Conservation (phyloP, 495 filamentous ascomycete genomes). For the Clavariopsis aquatica region DNA sequence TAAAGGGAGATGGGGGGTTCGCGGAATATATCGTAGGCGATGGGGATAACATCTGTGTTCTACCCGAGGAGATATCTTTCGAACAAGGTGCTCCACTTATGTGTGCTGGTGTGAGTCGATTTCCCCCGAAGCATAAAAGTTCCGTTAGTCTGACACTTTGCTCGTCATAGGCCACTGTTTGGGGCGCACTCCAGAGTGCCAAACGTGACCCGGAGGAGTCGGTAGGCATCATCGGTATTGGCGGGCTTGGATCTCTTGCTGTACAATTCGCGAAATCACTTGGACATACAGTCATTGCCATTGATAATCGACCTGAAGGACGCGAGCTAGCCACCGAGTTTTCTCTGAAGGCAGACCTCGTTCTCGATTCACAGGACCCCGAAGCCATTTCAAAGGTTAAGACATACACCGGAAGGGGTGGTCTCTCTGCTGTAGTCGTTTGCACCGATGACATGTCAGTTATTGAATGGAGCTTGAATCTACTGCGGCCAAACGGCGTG, state of each 20-base stretch:
- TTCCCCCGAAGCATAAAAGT: not conserved
- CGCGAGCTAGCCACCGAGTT: constrained; percentile 12
- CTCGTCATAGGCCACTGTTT: constrained; percentile 13
- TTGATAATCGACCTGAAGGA: constrained; percentile 55
- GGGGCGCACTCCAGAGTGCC: not conserved
- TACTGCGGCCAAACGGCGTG: constrained; percentile 6
- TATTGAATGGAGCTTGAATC: constrained; percentile 12
- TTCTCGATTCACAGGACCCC: constrained; percentile 9
- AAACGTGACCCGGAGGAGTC: not conserved
- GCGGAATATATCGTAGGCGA: constrained; percentile 45
- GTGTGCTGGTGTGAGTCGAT: constrained; percentile 43
- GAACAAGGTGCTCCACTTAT: constrained; percentile 21
- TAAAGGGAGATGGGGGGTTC: constrained; percentile 43
- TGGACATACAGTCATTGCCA: constrained; percentile 74
- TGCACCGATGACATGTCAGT: constrained; percentile 16
- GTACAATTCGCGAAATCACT: constrained; percentile 85
- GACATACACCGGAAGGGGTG: constrained; percentile 12
- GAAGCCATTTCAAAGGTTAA: constrained; percentile 16
- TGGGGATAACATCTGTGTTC: constrained; percentile 27
- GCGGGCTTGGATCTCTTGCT: constrained; percentile 74
- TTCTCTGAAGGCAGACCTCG: constrained; percentile 14
- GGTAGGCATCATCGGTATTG: constrained; percentile 26
- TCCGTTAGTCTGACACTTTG: not conserved
- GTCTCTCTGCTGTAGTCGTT: constrained; percentile 11
- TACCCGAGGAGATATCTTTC: constrained; percentile 19